Percentiles rank a stretch among this genome's conserved stretches.
Evolutionary conservation across 306 rosid genomes (phyloP).

Genomic region (Quercus wislizeni): DNA sequence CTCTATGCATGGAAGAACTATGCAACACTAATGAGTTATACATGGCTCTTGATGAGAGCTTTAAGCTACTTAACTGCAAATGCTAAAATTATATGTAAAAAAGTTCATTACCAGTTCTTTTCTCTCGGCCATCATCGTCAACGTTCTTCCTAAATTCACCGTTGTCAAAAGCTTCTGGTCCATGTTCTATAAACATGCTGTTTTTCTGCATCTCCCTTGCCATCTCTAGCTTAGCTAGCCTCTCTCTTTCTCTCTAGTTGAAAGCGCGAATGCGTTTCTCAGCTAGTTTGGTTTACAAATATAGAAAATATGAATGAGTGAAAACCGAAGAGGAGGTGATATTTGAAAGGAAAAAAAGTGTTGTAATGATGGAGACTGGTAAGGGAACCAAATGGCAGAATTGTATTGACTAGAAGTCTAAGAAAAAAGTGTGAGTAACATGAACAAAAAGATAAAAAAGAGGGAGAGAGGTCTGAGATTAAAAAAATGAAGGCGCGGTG

Average conservation of each 20-base stretch:
- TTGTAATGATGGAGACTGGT: conserved; percentile 21
- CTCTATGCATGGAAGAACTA: no score
- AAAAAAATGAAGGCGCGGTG: neutral
- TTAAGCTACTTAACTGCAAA: no score
- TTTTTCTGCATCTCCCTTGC: conserved; percentile 45
- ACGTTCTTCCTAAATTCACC: conserved; percentile 46
- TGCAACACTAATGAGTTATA: no score
- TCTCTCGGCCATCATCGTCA: conserved; percentile 80
- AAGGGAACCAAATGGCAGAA: conserved; percentile 35
- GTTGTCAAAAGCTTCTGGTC: conserved; percentile 36
- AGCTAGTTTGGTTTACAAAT: neutral
- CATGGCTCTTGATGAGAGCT: no score
- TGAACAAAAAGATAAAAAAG: no score
- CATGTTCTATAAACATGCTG: conserved; percentile 61
- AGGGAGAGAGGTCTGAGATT: neutral
- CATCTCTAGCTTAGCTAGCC: conserved; percentile 25
- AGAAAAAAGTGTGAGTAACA: no score
- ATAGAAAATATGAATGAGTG: neutral
- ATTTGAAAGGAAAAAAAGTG: conserved; percentile 18
- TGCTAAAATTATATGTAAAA: neutral
- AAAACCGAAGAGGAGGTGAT: neutral
- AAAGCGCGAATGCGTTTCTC: neutral
- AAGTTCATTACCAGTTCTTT: conserved; percentile 60
- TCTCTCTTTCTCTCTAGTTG: neutral
- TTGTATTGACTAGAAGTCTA: neutral